A percentile compares a stretch with the other conserved stretches of the same genome.
These are phyloP conservation scores for Pharus latifolius DNA, from an alignment of 176 grass and related monocot genomes.

Conservation along the genomic window DNA sequence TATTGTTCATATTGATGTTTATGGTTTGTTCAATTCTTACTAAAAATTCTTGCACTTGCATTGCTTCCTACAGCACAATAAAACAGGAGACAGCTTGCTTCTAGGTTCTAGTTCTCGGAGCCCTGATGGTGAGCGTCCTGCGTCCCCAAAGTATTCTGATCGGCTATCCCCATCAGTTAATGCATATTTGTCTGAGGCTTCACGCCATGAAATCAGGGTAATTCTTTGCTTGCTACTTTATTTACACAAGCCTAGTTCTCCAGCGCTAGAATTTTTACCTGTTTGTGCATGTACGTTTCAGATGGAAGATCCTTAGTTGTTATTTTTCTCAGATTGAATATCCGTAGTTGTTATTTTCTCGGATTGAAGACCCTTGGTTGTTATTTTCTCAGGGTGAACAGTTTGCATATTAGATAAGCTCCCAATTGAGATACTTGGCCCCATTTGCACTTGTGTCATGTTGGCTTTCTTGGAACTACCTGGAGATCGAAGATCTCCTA, in stretches of 20 bases:
- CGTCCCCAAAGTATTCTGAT: slow-evolving; percentile 95
- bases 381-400: background rate
- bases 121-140: slow-evolving; percentile 70
- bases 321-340: too few species aligned
- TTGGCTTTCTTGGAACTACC: slow-evolving; percentile 3
- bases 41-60: slow-evolving; percentile 14
- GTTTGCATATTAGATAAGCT: background rate
- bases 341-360: too few species aligned
- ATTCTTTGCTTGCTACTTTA: slow-evolving; percentile 3
- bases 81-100: slow-evolving; percentile 72
- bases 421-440: background rate
- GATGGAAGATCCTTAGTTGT: too few species aligned
- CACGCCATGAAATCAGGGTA: slow-evolving; percentile 98
- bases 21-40: slow-evolving; percentile 11
- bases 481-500: too few species aligned
- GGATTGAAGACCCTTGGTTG: too few species aligned
- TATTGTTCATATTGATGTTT: background rate
- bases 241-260: background rate
- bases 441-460: background rate
- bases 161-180: slow-evolving; percentile 87
- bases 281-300: too few species aligned
- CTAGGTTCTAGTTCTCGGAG: slow-evolving; percentile 85
- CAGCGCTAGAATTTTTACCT: background rate
- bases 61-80: slow-evolving; percentile 69
- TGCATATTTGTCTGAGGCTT: slow-evolving; percentile 89